Conservation (phyloP, 75 land plant species). For the Picea sitchensis region DNA sequence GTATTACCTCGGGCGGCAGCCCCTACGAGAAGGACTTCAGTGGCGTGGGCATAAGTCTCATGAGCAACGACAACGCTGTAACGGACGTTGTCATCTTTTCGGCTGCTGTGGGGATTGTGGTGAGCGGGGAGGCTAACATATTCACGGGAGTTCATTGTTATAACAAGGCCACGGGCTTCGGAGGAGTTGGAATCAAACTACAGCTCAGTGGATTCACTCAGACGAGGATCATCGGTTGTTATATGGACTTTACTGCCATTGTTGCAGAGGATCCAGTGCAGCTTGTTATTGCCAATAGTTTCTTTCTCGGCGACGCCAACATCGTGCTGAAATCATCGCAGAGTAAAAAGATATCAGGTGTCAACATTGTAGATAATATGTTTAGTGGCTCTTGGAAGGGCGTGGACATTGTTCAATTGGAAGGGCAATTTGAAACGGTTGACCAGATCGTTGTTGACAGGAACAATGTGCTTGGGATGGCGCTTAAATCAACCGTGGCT, state of each 20-base stretch:
- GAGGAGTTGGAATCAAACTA: constrained; percentile 72
- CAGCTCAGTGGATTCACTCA: constrained; percentile 55
- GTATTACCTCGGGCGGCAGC: constrained; percentile 34
- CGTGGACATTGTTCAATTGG: constrained; percentile 42
- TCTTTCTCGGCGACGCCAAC: constrained; percentile 77
- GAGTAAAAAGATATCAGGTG: constrained; percentile 21
- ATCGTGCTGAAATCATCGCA: constrained; percentile 46
- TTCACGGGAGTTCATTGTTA: constrained; percentile 77
- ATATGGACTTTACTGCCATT: constrained; percentile 78
- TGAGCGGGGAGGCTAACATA: constrained; percentile 45
- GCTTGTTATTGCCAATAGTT: constrained; percentile 52
- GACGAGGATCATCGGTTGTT: constrained; percentile 68
- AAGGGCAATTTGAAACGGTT: constrained; percentile 46
- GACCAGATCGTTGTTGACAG: constrained; percentile 58
- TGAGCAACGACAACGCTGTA: constrained; percentile 29
- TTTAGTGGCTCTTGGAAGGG: constrained; percentile 47
- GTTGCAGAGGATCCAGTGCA: constrained; percentile 85
- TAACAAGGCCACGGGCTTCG: constrained; percentile 79
- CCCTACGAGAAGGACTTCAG: constrained; percentile 19
- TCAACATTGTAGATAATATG: constrained; percentile 68
- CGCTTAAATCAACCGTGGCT: constrained; percentile 58
- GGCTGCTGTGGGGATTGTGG: constrained; percentile 24
- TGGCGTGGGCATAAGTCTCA: constrained; percentile 30
- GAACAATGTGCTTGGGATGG: constrained; percentile 72
- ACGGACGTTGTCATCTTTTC: constrained; percentile 38